Percentiles rank a stretch among this genome's conserved stretches.
Evolutionary conservation across 2,329 filamentous ascomycete genomes (phyloP).

Genomic region (Alternaria postmessia): DNA sequence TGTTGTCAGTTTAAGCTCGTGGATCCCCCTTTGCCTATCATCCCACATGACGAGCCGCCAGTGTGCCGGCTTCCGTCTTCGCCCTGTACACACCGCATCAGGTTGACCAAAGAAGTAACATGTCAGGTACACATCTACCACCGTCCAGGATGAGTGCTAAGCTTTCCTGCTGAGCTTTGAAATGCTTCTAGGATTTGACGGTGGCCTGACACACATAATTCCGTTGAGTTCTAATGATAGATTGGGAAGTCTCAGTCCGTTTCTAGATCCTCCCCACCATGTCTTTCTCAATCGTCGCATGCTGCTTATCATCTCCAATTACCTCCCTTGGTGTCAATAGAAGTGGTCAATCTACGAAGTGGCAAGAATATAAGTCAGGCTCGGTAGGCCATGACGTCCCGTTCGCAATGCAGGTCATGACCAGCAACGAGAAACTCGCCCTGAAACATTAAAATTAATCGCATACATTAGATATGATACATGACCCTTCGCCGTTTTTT

Average conservation of each 20-base stretch:
- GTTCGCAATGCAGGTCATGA: not conserved
- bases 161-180: not conserved
- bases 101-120: not conserved
- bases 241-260: not conserved
- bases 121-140: not conserved
- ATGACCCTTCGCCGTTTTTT: not conserved
- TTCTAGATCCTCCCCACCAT: not conserved
- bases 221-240: not conserved
- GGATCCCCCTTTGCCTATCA: not conserved
- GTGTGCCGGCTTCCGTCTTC: conserved; percentile 2
- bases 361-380: not conserved
- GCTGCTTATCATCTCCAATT: not conserved
- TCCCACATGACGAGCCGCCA: not conserved
- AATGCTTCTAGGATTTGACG: not conserved
- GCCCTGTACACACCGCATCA: not conserved
- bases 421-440: not conserved
- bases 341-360: not conserved
- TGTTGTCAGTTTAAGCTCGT: not conserved
- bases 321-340: not conserved
- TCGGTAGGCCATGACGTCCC: not conserved
- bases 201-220: not conserved
- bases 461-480: not conserved
- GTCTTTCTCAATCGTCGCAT: not conserved
- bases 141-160: not conserved
- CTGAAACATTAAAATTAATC: not conserved